Conservation (phyloP, 202 grass and related monocot genomes). For the Zizania palustris region DNA sequence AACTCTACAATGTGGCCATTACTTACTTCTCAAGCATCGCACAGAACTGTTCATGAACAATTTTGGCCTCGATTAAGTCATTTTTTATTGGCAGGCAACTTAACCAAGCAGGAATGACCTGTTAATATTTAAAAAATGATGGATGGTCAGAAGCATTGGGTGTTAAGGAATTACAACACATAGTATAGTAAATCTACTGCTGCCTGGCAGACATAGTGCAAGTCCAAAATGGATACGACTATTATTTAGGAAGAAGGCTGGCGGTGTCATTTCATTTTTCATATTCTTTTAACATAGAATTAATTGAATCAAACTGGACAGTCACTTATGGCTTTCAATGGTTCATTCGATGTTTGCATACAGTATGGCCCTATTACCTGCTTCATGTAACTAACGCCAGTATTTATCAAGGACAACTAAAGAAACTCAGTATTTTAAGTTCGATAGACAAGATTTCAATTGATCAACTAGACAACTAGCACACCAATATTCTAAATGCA, state of each 20-base stretch:
- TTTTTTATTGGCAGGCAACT: conserved; percentile 81
- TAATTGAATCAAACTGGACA: neutral
- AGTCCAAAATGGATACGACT: neutral
- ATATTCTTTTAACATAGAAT: neutral
- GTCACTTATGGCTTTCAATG: neutral
- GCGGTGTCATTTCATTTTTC: neutral
- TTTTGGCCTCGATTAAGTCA: conserved; percentile 77
- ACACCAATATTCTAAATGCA: neutral
- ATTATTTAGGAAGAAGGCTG: neutral
- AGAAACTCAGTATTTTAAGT: neutral
- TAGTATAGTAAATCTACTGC: too few relatives aligned
- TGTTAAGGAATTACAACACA: conserved; percentile 25
- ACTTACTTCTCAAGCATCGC: conserved; percentile 87
- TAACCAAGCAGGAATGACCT: conserved; percentile 87
- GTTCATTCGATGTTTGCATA: conserved; percentile 15
- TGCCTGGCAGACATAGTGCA: too few relatives aligned
- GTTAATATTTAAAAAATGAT: conserved; percentile 32
- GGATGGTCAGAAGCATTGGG: conserved; percentile 17
- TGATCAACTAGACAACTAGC: neutral
- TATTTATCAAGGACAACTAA: conserved; percentile 10
- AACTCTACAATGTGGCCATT: neutral
- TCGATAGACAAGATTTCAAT: neutral
- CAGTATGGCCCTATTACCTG: neutral
- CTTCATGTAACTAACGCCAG: conserved; percentile 1
- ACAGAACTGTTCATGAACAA: conserved; percentile 84